Evolutionary conservation across 2,329 filamentous ascomycete species (phyloP).

Genomic region (Xylariales sp.): DNA sequence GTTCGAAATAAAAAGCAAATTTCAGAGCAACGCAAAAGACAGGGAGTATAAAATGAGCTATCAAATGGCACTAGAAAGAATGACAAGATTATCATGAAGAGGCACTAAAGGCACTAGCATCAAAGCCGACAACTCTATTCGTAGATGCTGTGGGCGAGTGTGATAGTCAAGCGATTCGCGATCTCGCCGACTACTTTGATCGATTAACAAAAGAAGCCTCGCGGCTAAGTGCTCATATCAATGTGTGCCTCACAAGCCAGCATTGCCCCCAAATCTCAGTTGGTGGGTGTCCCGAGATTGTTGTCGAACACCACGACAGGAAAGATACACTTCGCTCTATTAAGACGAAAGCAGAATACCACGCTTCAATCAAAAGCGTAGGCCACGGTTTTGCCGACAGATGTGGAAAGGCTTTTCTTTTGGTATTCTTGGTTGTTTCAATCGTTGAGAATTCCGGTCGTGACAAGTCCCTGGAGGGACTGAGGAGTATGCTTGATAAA

Average conservation of each 20-base stretch:
- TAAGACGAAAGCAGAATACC: not conserved
- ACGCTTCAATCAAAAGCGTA: not conserved
- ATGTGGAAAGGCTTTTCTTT: slow-evolving; percentile 12
- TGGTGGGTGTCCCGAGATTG: not conserved
- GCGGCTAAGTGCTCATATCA: not conserved
- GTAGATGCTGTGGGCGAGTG: slow-evolving; percentile 8
- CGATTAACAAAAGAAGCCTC: not conserved
- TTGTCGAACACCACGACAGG: not conserved
- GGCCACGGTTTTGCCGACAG: not conserved
- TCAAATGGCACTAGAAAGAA: too few relatives aligned
- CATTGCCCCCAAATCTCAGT: not conserved
- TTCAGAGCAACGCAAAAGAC: too few relatives aligned
- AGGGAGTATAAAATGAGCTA: too few relatives aligned
- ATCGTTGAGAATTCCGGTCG: slow-evolving; percentile 10
- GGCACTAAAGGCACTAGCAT: not conserved
- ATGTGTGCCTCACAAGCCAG: slow-evolving; percentile 8
- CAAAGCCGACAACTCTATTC: not conserved
- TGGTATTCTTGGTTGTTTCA: slow-evolving; percentile 1
- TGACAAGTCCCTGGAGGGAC: slow-evolving; percentile 3
- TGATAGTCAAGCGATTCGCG: not conserved
- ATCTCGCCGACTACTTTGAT: not conserved
- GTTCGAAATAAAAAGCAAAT: too few relatives aligned
- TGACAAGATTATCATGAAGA: too few relatives aligned
- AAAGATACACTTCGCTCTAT: not conserved
- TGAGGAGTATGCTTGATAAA: not conserved